Evolutionary conservation across 2,329 filamentous ascomycete genomes (phyloP), one percentile per base, ranked within the genome.

Genomic region (Colletotrichum magnum): DNA sequence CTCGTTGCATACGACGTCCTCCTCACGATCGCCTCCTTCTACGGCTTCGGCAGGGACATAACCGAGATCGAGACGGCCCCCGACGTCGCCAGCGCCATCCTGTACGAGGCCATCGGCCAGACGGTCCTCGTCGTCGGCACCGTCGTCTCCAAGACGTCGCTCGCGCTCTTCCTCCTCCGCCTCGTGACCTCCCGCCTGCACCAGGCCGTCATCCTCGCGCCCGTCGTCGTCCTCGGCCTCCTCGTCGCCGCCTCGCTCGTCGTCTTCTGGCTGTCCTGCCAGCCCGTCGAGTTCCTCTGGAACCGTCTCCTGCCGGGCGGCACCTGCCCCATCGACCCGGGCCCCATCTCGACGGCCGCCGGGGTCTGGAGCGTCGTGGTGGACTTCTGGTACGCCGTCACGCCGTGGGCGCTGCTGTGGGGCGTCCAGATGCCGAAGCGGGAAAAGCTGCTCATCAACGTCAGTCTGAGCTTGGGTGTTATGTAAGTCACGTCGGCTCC

Each of bases 381-480:
- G 54, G 81, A 83, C 67, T 80, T 83, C 57, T 80, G 80, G 58
- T 82, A 80, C 6, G 80, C 80, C 53, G 64, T 76, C 0, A 81
- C 84, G 5, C 83, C 83, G 0, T 85, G 83, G 82, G 75, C 82
- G 1, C 76, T 85, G 7, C 78, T 85, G 24, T 84, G 82, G 81
- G 77, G 79, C 0, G 68, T 85, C 7, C 79, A 82, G 39, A 85
- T 85, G 81, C 80, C 80, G 15, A 78, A 74, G n/a, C 77, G 81
- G 16, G 83, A 85, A 50, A 85, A 84, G 73, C 76, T 83, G 26
- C 76, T 83, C n/a, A 79, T 85, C 9, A 78, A 81, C 0, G 72
- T 75, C 21, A 80, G 82, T 59, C 79, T 85, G 51, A 84, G 83
- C 52, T 70, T 84, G 4, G 82, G 82, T 5, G 71, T 84, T 5